Conservation (phyloP, 306 rosid genomes). For the Glycine soja region DNA sequence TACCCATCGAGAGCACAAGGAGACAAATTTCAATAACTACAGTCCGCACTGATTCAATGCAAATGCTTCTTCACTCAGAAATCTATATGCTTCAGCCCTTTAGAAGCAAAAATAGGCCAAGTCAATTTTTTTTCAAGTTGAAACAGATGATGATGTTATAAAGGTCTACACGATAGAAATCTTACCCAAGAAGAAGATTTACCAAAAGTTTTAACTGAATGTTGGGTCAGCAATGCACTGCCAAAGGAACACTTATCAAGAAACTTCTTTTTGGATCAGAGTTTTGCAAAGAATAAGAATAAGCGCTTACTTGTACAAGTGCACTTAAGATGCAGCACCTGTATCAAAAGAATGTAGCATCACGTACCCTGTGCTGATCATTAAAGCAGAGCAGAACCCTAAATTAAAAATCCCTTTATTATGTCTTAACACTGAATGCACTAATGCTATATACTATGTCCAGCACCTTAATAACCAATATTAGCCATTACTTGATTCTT, state of each 20-base stretch:
- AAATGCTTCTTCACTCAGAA: slow-evolving; percentile 59
- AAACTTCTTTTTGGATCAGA: slow-evolving; percentile 20
- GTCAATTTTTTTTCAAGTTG: slow-evolving; percentile 10
- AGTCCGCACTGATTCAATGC: slow-evolving; percentile 56
- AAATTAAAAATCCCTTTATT: not conserved
- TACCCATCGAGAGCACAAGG: slow-evolving; percentile 60
- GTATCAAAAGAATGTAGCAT: slow-evolving; percentile 81
- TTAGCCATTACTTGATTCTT: not conserved
- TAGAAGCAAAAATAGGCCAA: slow-evolving; percentile 35
- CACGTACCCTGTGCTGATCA: slow-evolving; percentile 82
- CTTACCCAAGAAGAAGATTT: slow-evolving; percentile 71
- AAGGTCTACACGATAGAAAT: not conserved
- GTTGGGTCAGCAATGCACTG: slow-evolving; percentile 84
- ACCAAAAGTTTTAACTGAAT: slow-evolving; percentile 62
- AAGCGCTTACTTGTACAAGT: slow-evolving; percentile 71
- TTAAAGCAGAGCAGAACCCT: slow-evolving; percentile 66
- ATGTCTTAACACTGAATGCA: not conserved
- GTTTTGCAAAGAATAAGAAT: slow-evolving; percentile 15
- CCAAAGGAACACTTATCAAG: slow-evolving; percentile 42
- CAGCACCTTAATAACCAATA: not conserved
- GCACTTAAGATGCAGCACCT: slow-evolving; percentile 89
- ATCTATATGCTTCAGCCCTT: slow-evolving; percentile 65
- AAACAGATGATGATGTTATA: not conserved
- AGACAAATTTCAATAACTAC: slow-evolving; percentile 50
- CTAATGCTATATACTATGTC: not conserved